Base-by-base conservation (phyloP, 805 yeast species). In the Schizosaccharomyces lindneri region DNA sequence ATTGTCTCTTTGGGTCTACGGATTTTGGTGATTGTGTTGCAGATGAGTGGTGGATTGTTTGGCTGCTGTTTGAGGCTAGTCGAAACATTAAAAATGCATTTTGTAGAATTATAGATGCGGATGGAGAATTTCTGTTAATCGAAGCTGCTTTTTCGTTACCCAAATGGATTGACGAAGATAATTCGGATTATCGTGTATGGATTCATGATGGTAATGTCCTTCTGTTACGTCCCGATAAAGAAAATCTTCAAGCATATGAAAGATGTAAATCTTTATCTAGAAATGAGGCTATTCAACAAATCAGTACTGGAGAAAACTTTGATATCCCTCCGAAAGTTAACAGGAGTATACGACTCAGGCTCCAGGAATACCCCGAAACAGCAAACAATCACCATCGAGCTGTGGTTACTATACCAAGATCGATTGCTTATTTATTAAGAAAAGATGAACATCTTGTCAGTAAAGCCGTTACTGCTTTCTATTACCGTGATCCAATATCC, bases 101-200 rank as follows among this genome's bases (percentile, higher is more conserved):
- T 48, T 61, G 65, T 19, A 63, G 66, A 46, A 61, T 70, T 27
- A 55, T 73, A 63, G 86, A 81, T 65, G 74, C 76, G 1, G 83
- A 79, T 59, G 80, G 82, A 6, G 87, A 83, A 63, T 76, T 78
- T 59, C 61, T 81, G 9, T 67, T 82, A 57, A 73, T 78, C 7
- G 82, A 79, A 63, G 74, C 77, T 1, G 72, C 76, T 46, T 77
- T 79, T 3, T 62, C 64, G 1, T 63, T 80, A 1, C 81, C 82
- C 0, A 70, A 71, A 4, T 78, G 81, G 78, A 65, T 78, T 9
- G 72, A 70, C 5, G 80, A 80, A 1, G 73, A 70, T 21, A 73
- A 70, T 61, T 75, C 82, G 0, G 66, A 70, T 17, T 80, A 81
- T 66, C 70, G 85, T 66, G 66, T 67, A 19, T 68, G 68, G 69